Conservation (phyloP, 495 filamentous ascomycete species). For the Penicillium arizonense region DNA sequence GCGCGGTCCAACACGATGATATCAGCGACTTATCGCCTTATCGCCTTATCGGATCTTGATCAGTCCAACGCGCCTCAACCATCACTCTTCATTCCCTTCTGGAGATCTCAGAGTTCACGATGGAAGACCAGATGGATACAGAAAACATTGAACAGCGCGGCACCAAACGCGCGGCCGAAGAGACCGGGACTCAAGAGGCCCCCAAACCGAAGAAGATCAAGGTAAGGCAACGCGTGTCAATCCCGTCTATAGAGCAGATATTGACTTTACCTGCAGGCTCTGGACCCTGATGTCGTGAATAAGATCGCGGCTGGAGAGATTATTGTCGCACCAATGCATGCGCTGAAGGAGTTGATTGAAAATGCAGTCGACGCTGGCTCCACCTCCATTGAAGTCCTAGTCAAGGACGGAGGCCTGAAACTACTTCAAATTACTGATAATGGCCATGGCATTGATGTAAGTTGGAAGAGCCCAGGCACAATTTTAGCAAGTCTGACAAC, state of each 20-base stretch:
- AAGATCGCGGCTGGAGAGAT: conserved; percentile 99
- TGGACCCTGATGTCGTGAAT: conserved; percentile 95
- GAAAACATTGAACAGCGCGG: conserved; percentile 48
- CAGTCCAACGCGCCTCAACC: conserved; percentile 13
- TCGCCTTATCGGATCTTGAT: conserved; percentile 17
- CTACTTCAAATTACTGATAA: conserved; percentile 98
- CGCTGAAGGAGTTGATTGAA: conserved; percentile 95
- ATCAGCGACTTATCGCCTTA: conserved; percentile 19
- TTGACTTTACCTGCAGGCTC: conserved; percentile 52
- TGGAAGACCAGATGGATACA: conserved; percentile 49
- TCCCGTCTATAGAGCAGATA: not conserved
- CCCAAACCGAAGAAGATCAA: conserved; percentile 66
- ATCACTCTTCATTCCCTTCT: conserved; percentile 2
- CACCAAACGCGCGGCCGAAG: conserved; percentile 62
- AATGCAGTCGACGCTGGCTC: conserved; percentile 97
- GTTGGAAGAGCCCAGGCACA: conserved; percentile 13
- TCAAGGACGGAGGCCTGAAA: conserved; percentile 97
- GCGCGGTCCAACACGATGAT: no score
- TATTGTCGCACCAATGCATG: conserved; percentile 95
- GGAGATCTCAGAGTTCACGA: conserved; percentile 9
- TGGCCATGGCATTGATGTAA: conserved; percentile 91
- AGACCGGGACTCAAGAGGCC: conserved; percentile 26
- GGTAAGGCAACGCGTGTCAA: conserved; percentile 28
- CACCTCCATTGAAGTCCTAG: conserved; percentile 83
- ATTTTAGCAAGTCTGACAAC: conserved; percentile 6